Evolutionary conservation across 805 yeast species (phyloP), one percentile per base, ranked within the genome.

Genomic region (Zygosaccharomyces bailii): DNA sequence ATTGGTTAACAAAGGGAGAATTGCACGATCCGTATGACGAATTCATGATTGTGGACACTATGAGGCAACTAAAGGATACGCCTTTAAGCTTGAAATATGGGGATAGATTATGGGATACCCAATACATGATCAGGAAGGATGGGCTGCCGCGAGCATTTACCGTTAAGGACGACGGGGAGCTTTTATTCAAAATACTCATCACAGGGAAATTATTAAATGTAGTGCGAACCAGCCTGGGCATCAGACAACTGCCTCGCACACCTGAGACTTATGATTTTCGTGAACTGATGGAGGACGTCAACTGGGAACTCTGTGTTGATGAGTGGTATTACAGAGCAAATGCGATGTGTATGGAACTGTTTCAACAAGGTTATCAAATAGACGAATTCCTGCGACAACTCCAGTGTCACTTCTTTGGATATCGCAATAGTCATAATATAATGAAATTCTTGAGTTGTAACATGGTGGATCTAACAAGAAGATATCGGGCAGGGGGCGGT

Each of bases 141-240:
- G 95, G 91, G 0, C 56, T 89, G 29, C 79, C 91, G 4, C 44
- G 50, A 14, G 88, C 82, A 50, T 78, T 91, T 47, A 65, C 70
- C 5, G 65, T 71, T 30, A 69, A 68, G 19, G 75, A 72, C 2
- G 48, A 49, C 38, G 46, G 51, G n/a, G 47, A 42, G 14, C 38
- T 59, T 14, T 34, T 62, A 11, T 72, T 74, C 39, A 83, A 84
- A 61, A 73, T 91, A 0, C 67, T 91, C 18, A 69, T 80, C 40
- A 86, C 96, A 0, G 99, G 99, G 1, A 90, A 88, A 63, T 82
- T 82, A 54, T 67, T 89, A 44, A 86, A 87, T 55, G 82, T 91
- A 2, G 71, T 30, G 32, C 67, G 46, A 64, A 65, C 46, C 60
- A 71, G 59, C 49, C 59, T 46, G 29, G 55, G 53, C 10, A 17